A percentile compares a stretch with the other conserved stretches of the same genome.
These are phyloP conservation scores for Cymbidium sinense DNA, from an alignment of 106 monocot genomes.

Conservation along the genomic window DNA sequence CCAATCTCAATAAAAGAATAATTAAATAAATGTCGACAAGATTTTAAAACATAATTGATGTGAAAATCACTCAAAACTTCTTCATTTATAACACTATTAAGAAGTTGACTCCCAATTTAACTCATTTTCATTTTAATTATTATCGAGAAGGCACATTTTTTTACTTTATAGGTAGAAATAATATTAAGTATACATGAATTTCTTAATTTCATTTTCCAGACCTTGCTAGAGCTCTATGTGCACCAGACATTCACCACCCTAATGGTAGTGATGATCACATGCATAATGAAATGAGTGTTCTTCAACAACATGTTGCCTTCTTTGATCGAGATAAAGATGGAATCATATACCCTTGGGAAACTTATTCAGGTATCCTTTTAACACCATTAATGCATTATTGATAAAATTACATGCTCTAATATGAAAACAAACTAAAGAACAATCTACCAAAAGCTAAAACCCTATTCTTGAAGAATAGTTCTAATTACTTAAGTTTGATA, in stretches of 20 bases:
- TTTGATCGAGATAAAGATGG: conserved; percentile 74
- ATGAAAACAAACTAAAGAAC: not conserved
- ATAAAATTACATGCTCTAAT: not conserved
- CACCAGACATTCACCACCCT: conserved; percentile 58
- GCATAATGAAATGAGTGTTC: conserved; percentile 33
- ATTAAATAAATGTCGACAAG: too few relatives aligned
- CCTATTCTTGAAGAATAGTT: not conserved
- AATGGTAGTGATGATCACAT: conserved; percentile 32
- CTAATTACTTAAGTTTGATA: conserved; percentile 1
- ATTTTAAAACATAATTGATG: too few relatives aligned
- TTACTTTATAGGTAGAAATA: too few relatives aligned
- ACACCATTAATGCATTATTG: not conserved
- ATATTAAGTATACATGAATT: not conserved
- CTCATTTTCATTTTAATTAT: too few relatives aligned
- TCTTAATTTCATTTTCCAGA: not conserved
- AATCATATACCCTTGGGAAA: conserved; percentile 88
- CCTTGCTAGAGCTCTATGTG: conserved; percentile 38
- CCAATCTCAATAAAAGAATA: too few relatives aligned
- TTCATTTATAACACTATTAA: too few relatives aligned
- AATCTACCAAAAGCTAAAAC: not conserved
- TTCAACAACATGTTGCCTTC: conserved; percentile 81
- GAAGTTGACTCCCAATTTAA: too few relatives aligned
- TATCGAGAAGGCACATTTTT: too few relatives aligned
- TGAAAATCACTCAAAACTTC: too few relatives aligned
- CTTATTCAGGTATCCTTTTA: conserved; percentile 47